Evolutionary conservation across 2,329 filamentous ascomycete genomes (phyloP), one percentile per base, ranked within the genome.

Genomic region (Epichloe amarillans): DNA sequence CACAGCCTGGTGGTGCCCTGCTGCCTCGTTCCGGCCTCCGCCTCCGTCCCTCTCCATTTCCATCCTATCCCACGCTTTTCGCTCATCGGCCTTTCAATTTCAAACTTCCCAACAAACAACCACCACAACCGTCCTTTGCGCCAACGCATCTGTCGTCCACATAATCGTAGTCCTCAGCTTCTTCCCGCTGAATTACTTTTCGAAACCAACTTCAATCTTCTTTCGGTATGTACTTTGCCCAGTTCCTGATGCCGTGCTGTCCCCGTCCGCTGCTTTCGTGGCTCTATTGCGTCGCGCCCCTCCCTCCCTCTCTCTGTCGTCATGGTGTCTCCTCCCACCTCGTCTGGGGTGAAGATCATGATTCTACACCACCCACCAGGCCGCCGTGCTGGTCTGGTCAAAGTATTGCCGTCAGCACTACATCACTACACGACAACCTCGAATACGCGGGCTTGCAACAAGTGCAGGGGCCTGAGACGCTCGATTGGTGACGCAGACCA

Each of bases 261-360:
- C 43, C 46, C 52, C 49, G 47, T 44, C 54, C 51, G 50, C 50
- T 53, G 47, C 51, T 50, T 53, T 44, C 45, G 49, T 41, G 49
- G 47, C 47, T 53, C 51, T 42, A 17, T 37, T 45, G 42, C 37
- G 37, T 41, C 43, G 54, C 62, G 60, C 61, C 59, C 58, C 23
- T 26, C 23, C 23, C 59, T 55, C 60, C 58, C 58, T 58, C 66
- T 68, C 58, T 58, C 66, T 68, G 64, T 69, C 67, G 66, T 69
- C 67, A 69, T 69, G 65, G 60, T 60, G 39, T 45, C 38, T 42
- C 46, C 41, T 47, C 46, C 45, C 40, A 19, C 44, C 14, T 39
- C 35, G 5, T 23, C 41, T 33, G 23, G 23, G 26, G 46, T 36
- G 42, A 46, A 21, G 46, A 17, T 33, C 21, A 26, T 46, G 36